Evolutionary conservation across 1,284 basidiomycete genomes (phyloP).

Genomic region (Irpex lacteus): DNA sequence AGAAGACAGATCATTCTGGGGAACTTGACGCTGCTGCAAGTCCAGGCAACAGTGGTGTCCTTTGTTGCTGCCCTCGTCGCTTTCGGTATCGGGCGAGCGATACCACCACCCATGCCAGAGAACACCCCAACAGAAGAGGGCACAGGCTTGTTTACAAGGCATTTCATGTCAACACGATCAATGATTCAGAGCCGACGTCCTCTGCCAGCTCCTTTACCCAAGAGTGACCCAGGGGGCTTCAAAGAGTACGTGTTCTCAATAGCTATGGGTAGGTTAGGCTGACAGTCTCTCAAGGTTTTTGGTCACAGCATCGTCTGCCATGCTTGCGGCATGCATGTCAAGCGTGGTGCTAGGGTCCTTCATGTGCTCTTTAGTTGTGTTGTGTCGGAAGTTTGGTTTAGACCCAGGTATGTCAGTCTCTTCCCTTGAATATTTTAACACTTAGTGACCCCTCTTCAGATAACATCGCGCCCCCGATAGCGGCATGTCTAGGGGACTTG

Average conservation of each 20-base stretch:
- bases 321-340: slow-evolving; percentile 84
- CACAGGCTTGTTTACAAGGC: neutral
- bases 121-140: neutral
- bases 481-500: slow-evolving; percentile 90
- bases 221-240: slow-evolving; percentile 36
- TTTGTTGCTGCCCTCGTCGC: slow-evolving; percentile 82
- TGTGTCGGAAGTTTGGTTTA: slow-evolving; percentile 72
- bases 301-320: slow-evolving; percentile 86
- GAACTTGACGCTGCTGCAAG: slow-evolving; percentile 86
- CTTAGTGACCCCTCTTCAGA: slow-evolving; percentile 43
- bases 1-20: slow-evolving; percentile 75
- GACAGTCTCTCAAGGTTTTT: slow-evolving; percentile 49
- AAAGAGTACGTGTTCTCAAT: slow-evolving; percentile 44
- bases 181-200: slow-evolving; percentile 5
- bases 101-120: slow-evolving; percentile 12
- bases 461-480: slow-evolving; percentile 94
- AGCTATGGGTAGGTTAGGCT: slow-evolving; percentile 1
- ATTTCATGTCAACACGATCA: neutral
- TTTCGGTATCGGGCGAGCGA: slow-evolving; percentile 61
- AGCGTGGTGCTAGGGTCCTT: slow-evolving; percentile 86
- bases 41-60: slow-evolving; percentile 91
- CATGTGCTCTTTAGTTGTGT: slow-evolving; percentile 85
- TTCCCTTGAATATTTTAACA: slow-evolving; percentile 3
- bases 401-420: slow-evolving; percentile 70
- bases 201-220: slow-evolving; percentile 7